phyloP scores from a whole-genome alignment of 2,329 filamentous ascomycete genomes.

The Trichophyton verrucosum region DNA sequence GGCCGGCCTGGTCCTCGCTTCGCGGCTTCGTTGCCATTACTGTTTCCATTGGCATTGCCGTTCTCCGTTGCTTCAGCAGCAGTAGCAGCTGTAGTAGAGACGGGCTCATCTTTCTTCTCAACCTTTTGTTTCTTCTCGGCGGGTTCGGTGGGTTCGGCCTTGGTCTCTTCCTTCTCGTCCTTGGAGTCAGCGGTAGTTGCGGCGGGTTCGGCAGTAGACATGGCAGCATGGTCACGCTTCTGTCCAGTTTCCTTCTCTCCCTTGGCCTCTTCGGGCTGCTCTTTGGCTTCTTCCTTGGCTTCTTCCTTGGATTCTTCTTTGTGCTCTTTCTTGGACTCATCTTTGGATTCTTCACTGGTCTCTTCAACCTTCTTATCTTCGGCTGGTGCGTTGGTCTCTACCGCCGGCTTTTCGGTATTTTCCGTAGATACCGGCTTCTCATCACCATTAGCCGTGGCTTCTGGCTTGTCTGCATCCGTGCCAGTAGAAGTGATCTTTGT shows the following conservation, averaged over 20 bases:
- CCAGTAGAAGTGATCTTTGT: not conserved
- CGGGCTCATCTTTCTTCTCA: constrained; percentile 10
- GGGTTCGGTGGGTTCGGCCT: constrained; percentile 14
- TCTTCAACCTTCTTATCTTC: not conserved
- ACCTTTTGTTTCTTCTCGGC: constrained; percentile 28
- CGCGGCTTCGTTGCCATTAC: constrained; percentile 17
- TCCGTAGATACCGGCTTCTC: not conserved
- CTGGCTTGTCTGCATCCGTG: not conserved
- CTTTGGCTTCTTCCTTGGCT: not conserved
- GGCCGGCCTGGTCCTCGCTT: constrained; percentile 21
- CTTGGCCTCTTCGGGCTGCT: not conserved
- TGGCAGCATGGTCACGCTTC: constrained; percentile 18
- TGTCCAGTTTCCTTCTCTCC: constrained; percentile 13
- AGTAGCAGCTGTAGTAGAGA: constrained; percentile 11
- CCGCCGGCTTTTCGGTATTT: not conserved
- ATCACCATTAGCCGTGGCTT: not conserved
- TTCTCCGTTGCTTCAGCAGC: not conserved
- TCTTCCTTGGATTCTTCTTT: not conserved
- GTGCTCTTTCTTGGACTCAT: not conserved
- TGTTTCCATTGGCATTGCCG: constrained; percentile 2
- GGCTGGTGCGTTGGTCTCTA: not conserved
- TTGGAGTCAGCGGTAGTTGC: not conserved
- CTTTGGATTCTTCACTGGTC: not conserved
- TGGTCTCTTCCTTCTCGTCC: constrained; percentile 5
- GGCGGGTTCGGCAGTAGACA: constrained; percentile 2